Evolutionary conservation across 805 yeast species (phyloP), one percentile per base, ranked within the genome.

Genomic region (Ogataea nitratoaversa): DNA sequence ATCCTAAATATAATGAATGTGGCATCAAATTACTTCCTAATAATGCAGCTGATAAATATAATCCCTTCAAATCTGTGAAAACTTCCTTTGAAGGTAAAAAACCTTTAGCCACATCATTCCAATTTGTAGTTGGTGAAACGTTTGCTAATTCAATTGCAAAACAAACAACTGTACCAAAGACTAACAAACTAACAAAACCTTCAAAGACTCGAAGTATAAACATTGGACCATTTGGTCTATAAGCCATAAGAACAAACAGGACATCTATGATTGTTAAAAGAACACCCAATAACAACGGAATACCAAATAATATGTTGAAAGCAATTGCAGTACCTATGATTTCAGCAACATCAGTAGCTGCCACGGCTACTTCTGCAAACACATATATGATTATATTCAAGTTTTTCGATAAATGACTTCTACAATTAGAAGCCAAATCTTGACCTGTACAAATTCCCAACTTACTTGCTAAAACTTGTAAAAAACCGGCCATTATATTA

Each of bases 261-360:
- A 91, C 96, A 54, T 91, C 99, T 3, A 87, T 65, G 18, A 88
- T 82, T 0, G 98, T 91, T 37, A 91, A 61, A 3, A 88, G 64
- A 13, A 91, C 95, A 25, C 99, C 99, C 5, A 78, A 70, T 7
- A 86, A 71, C 16, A 93, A 66, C 0, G 98, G 98, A 7, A 93
- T 67, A 2, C 76, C 73, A 57, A 90, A 79, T 32, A 93, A 65
- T 41, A 91, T 87, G 52, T 93, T 88, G 42, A 91, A 71, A 0
- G 98, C 83, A 42, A 91, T 88, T 3, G 98, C 97, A 3, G 96
- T 87, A n/a, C 99, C 99, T 19, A 93, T 91, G 27, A 91, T 96
- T 59, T 91, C 98, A 1, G 99, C 97, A 48, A 93, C 74, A 65
- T 91, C 99, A 0, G 98, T 91, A 2, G 97, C 96, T 32, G 91